phyloP scores from a whole-genome alignment of 225 moss, liverwort and hornwort genomes.

The Pseudoscleropodium purum region DNA sequence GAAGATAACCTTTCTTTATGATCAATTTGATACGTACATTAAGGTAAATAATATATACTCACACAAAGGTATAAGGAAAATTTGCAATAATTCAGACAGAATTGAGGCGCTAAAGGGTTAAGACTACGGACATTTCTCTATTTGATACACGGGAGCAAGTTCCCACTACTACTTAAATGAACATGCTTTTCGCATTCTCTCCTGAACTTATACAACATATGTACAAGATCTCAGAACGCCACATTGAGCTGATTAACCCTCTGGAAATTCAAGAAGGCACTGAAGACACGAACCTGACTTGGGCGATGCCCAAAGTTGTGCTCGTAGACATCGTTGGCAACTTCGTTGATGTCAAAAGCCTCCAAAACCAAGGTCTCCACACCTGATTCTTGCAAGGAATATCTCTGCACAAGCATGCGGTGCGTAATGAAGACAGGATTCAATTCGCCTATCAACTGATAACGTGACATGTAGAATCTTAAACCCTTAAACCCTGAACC shows the following conservation, averaged over 20 bases:
- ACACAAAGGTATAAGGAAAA: background rate
- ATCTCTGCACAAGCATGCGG: constrained; percentile 50
- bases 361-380: constrained; percentile 71
- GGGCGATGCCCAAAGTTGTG: constrained; percentile 97
- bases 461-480: background rate
- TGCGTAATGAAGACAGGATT: background rate
- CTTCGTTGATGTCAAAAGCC: constrained; percentile 95
- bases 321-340: constrained; percentile 95
- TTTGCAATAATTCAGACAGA: background rate
- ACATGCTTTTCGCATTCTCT: background rate
- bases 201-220: background rate
- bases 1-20: background rate
- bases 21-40: background rate
- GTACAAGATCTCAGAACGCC: background rate
- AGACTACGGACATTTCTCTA: background rate
- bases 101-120: background rate
- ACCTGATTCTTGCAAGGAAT: constrained; percentile 72
- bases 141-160: background rate
- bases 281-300: constrained; percentile 53
- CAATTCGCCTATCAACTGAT: background rate
- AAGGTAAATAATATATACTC: background rate
- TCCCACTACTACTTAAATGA: background rate
- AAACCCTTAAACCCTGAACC: constrained; percentile 1
- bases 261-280: background rate
- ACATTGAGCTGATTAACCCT: background rate